Percentiles rank a stretch among this genome's conserved stretches.
phyloP scores from a whole-genome alignment of 2,329 filamentous ascomycete species.

The Trichoderma hamatum region DNA sequence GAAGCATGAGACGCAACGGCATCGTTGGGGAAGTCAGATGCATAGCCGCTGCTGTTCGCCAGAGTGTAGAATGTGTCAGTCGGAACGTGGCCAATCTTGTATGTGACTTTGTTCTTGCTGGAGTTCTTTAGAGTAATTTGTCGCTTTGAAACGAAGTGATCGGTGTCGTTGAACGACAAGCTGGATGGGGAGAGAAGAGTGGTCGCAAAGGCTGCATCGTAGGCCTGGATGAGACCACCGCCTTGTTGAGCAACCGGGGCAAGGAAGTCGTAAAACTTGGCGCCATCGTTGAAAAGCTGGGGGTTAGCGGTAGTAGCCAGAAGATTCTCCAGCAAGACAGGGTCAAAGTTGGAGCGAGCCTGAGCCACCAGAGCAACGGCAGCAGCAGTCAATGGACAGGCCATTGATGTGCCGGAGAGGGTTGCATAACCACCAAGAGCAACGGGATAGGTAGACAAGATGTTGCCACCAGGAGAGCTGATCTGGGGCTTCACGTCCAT shows the following conservation, averaged over 20 bases:
- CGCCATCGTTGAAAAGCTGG: constrained; percentile 52
- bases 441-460: constrained; percentile 59
- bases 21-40: constrained; percentile 51
- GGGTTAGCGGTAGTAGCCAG: constrained; percentile 55
- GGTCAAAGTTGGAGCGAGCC: constrained; percentile 54
- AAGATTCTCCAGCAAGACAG: constrained; percentile 52
- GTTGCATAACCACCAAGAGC: constrained; percentile 54
- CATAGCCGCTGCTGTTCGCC: constrained; percentile 39
- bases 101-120: constrained; percentile 52
- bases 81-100: constrained; percentile 54
- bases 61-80: constrained; percentile 59
- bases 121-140: constrained; percentile 58
- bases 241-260: constrained; percentile 65
- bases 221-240: constrained; percentile 61
- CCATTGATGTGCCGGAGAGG: constrained; percentile 63
- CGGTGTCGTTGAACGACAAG: constrained; percentile 66
- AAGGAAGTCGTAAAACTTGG: constrained; percentile 42
- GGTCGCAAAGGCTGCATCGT: constrained; percentile 59
- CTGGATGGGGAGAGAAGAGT: constrained; percentile 58
- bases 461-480: constrained; percentile 58
- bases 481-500: constrained; percentile 59
- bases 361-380: constrained; percentile 58
- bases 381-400: constrained; percentile 58
- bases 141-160: constrained; percentile 54
- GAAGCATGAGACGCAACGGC: constrained; percentile 47